Evolutionary conservation across 73 alveolate species (phyloP), one percentile per base, ranked within the genome.

Genomic region (Symbiodinium natans): DNA sequence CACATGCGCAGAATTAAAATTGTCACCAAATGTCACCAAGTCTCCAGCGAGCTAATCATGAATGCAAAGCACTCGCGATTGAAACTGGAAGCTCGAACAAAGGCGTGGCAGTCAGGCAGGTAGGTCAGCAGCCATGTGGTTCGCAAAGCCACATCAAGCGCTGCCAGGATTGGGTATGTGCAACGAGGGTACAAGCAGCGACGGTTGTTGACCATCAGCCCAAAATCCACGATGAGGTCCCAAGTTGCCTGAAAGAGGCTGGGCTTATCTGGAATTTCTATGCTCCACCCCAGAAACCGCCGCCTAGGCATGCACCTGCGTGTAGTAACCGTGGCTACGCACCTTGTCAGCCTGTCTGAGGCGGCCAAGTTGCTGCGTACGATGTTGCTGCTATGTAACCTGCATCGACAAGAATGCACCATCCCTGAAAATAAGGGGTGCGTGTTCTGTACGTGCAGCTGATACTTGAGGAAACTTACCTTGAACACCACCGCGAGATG

Each of bases 51-150:
- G 38, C 96, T 90, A 54, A 90, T 90, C 48, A 90, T 63, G 52
- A 90, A 90, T 31, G 96, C 96, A 27, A 90, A 90, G 77, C 96
- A 90, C 54, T 90, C 88, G 34, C 42, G 88, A 82, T 90, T 90
- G 88, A 90, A 90, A 63, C 88, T 90, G 21, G 88, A 71, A 0
- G 96, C 96, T 15, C 96, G 80, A 11, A 90, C 96, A 29, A 39
- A 90, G 10, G 88, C 88, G 8, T 75, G 96, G 88, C 96, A 90
- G 38, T 90, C 96, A 34, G 96, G 84, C 84, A 33, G 43, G 27
- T 33, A 74, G 5, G 98, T 92, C 92, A 92, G 86, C 48, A 80
- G 92, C 98, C 98, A 92, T 3, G 98, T 92, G 84, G 84, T 92
- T 36, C 98, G 92, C 71, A 92, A 29, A 38, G 68, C 41, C 34